phyloP scores from a whole-genome alignment of 495 filamentous ascomycete species.

The Geoglossum glabrum region DNA sequence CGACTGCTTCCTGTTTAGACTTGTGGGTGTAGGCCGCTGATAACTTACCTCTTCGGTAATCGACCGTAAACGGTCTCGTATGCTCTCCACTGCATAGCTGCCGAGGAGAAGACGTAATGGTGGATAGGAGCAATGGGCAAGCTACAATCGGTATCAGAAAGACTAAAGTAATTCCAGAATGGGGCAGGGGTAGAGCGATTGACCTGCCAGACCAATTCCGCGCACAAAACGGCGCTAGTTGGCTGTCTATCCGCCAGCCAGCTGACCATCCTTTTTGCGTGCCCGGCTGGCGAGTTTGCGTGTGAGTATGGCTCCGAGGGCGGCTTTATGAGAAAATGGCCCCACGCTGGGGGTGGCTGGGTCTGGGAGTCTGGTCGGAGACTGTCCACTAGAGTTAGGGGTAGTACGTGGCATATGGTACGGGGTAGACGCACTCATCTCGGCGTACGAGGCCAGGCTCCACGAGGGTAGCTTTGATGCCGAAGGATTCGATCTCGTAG shows the following conservation, averaged over 20 bases:
- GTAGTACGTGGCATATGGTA: conserved; percentile 20
- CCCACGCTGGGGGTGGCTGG: conserved; percentile 53
- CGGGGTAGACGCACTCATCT: conserved; percentile 35
- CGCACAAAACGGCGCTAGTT: conserved; percentile 77
- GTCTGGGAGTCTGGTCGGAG: conserved; percentile 13
- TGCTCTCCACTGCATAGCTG: conserved; percentile 86
- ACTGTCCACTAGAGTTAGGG: conserved; percentile 2
- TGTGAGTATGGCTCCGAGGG: conserved; percentile 64
- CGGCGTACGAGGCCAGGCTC: conserved; percentile 74
- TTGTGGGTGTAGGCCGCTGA: not conserved
- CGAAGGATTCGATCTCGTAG: conserved; percentile 82
- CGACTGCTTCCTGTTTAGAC: not conserved
- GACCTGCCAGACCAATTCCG: conserved; percentile 81
- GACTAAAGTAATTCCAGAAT: not conserved
- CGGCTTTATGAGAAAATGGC: conserved; percentile 79
- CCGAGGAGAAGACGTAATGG: conserved; percentile 71
- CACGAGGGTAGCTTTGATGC: conserved; percentile 79
- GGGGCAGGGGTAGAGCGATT: not conserved
- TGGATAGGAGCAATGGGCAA: conserved; percentile 81
- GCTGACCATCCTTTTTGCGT: conserved; percentile 84
- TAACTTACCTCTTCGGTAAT: conserved; percentile 57
- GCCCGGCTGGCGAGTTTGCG: conserved; percentile 57
- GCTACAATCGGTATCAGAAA: conserved; percentile 9
- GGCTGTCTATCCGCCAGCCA: conserved; percentile 88
- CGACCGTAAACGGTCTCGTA: conserved; percentile 67